A percentile compares a stretch with the other conserved stretches of the same genome.
Evolutionary conservation across 2,329 filamentous ascomycete species (phyloP).

Genomic region (Hypoxylon rubiginosum): DNA sequence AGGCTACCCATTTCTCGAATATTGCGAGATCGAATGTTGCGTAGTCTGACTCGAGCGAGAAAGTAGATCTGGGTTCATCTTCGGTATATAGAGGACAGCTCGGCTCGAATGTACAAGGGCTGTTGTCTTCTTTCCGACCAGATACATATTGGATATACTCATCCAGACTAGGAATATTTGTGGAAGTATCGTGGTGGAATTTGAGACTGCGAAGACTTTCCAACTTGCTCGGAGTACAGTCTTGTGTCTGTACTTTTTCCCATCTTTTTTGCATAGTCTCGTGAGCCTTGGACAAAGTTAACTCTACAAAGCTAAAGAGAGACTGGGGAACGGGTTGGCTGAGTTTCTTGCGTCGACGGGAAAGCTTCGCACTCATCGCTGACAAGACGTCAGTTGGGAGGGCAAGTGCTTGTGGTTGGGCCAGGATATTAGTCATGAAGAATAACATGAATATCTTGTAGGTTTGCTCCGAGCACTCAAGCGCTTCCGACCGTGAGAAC

Average conservation of each 20-base stretch:
- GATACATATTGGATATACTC: constrained; percentile 8
- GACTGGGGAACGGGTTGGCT: constrained; percentile 11
- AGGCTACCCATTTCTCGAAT: constrained; percentile 64
- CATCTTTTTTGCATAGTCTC: too few species aligned
- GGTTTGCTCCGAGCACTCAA: not conserved
- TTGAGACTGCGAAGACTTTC: constrained; percentile 8
- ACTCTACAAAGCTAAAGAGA: too few species aligned
- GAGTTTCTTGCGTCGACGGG: constrained; percentile 59
- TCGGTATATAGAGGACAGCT: constrained; percentile 6
- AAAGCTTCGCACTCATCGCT: constrained; percentile 60
- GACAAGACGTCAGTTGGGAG: constrained; percentile 51
- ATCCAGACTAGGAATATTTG: constrained; percentile 2
- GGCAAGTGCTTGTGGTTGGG: constrained; percentile 14
- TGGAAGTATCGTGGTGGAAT: constrained; percentile 14
- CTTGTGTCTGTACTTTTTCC: constrained; percentile 10
- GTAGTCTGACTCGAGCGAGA: not conserved
- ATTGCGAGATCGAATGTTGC: constrained; percentile 49
- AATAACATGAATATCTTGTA: constrained; percentile 68
- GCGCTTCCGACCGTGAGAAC: constrained; percentile 22
- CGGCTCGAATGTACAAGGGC: not conserved
- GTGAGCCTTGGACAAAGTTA: too few species aligned
- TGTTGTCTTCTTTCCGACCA: not conserved
- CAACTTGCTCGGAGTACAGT: not conserved
- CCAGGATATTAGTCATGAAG: constrained; percentile 57
- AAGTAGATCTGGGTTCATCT: not conserved